Evolutionary conservation across 2,329 filamentous ascomycete species (phyloP).

Genomic region (Ophiocordyceps australis): DNA sequence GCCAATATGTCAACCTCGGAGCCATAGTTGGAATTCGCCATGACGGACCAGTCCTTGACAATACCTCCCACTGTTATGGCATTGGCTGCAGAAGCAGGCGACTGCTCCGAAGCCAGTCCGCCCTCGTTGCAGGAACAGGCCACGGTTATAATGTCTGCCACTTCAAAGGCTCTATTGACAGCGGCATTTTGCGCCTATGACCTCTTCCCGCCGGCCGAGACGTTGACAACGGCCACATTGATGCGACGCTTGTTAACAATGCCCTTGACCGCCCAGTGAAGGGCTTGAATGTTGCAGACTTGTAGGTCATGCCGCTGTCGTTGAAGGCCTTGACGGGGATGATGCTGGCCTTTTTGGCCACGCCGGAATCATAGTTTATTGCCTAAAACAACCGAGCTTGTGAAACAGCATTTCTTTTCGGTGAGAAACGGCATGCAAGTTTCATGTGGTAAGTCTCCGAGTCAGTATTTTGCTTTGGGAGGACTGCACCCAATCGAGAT

Average conservation of each 20-base stretch:
- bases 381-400: conserved; percentile 23
- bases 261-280: conserved; percentile 24
- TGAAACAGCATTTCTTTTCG: no score
- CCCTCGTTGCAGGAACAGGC: conserved; percentile 35
- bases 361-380: conserved; percentile 17
- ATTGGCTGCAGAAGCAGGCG: conserved; percentile 12
- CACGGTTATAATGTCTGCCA: conserved; percentile 30
- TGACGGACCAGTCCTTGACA: conserved; percentile 17
- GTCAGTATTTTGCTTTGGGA: conserved; percentile 25
- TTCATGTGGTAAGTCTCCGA: conserved; percentile 10
- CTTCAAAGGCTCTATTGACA: conserved; percentile 29
- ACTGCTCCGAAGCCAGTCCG: conserved; percentile 7
- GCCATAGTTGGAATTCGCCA: conserved; percentile 33
- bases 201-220: conserved; percentile 37
- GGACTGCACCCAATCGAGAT: conserved; percentile 28
- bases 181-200: conserved; percentile 22
- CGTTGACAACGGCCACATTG: conserved; percentile 26
- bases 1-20: conserved; percentile 28
- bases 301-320: conserved; percentile 7
- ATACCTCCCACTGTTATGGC: conserved; percentile 17
- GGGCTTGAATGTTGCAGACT: conserved; percentile 13
- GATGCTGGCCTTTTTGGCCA: conserved; percentile 24
- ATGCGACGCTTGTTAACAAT: conserved; percentile 20
- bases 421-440: no score
- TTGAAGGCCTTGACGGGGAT: conserved; percentile 27